phyloP scores from a whole-genome alignment of 495 filamentous ascomycete species.

The Aspergillus baeticus region DNA sequence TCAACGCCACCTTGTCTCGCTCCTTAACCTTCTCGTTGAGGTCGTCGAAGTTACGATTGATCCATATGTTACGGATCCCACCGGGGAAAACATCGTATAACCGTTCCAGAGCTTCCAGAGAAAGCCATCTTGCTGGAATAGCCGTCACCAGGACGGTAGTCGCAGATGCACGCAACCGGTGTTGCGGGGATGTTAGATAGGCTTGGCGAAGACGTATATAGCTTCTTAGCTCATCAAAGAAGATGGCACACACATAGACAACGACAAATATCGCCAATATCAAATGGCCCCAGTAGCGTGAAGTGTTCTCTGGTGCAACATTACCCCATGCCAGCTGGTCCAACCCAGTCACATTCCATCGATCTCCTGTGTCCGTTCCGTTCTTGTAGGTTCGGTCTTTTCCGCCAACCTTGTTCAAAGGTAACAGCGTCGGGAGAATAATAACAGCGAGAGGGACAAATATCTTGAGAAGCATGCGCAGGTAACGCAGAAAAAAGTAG shows the following conservation, averaged over 20 bases:
- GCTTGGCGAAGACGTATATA: conserved; percentile 94
- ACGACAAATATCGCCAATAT: conserved; percentile 78
- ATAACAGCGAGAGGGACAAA: conserved; percentile 78
- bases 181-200: conserved; percentile 92
- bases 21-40: conserved; percentile 82
- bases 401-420: conserved; percentile 77
- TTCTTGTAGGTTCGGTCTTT: conserved; percentile 54
- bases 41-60: conserved; percentile 88
- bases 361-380: conserved; percentile 32
- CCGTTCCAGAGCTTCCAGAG: conserved; percentile 70
- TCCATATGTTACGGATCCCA: conserved; percentile 94
- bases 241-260: conserved; percentile 80
- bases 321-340: conserved; percentile 91
- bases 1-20: conserved; percentile 67
- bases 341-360: conserved; percentile 62
- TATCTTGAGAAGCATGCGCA: conserved; percentile 90
- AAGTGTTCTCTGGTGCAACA: conserved; percentile 64
- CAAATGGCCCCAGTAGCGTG: conserved; percentile 87
- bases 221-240: conserved; percentile 83
- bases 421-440: conserved; percentile 82
- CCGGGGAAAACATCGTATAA: conserved; percentile 98
- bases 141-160: conserved; percentile 91
- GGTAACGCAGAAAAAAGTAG: conserved; percentile 95
- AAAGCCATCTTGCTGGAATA: conserved; percentile 88
- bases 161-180: conserved; percentile 90